Evolutionary conservation across 371 early-diverging fungal species (phyloP).

Genomic region (Mortierella sp.): DNA sequence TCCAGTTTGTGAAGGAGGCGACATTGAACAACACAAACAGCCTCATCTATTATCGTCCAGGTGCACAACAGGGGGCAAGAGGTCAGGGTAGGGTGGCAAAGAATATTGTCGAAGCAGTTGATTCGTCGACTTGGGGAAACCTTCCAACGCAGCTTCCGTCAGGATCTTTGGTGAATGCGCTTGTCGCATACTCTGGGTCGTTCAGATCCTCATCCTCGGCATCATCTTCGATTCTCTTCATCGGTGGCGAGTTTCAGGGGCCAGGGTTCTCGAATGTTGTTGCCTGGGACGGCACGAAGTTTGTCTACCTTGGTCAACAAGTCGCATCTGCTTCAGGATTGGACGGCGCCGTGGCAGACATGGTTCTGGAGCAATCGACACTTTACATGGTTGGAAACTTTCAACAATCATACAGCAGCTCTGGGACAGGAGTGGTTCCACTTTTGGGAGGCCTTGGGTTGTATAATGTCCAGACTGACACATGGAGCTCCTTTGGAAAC

Average conservation of each 20-base stretch:
- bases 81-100: neutral
- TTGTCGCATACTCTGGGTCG: constrained; percentile 43
- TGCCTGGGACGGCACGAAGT: constrained; percentile 24
- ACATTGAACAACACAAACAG: constrained; percentile 55
- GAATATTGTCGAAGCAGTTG: constrained; percentile 17
- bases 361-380: constrained; percentile 25
- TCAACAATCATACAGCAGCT: constrained; percentile 1
- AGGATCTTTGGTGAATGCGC: constrained; percentile 55
- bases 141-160: constrained; percentile 59
- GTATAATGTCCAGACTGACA: constrained; percentile 15
- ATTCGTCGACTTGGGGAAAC: constrained; percentile 31
- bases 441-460: constrained; percentile 25
- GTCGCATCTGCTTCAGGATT: constrained; percentile 24
- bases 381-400: constrained; percentile 43
- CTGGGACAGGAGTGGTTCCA: neutral
- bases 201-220: constrained; percentile 9
- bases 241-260: constrained; percentile 41
- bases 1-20: constrained; percentile 66
- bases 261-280: constrained; percentile 40
- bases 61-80: neutral
- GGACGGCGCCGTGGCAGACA: constrained; percentile 27
- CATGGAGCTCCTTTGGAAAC: constrained; percentile 39
- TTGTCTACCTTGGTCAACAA: constrained; percentile 14
- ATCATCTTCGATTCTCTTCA: constrained; percentile 20
- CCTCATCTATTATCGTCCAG: constrained; percentile 33